Base-by-base conservation (phyloP, 306 rosid species). In the Castanea crenata region DNA sequence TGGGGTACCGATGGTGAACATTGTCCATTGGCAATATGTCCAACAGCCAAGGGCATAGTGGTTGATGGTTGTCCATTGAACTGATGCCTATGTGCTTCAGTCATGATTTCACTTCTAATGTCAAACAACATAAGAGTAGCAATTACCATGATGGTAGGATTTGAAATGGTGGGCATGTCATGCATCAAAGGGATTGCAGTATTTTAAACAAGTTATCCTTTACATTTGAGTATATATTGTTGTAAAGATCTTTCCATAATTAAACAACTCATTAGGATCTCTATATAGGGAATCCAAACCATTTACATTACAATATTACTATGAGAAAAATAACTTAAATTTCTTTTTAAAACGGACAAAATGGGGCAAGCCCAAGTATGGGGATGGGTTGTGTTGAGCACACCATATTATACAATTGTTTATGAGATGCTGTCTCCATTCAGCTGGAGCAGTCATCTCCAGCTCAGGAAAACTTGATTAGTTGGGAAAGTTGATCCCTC, bases 1-100 rank as follows among this genome's bases (percentile, higher is more conserved):
- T 93, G 98, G 98, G 97, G 97, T 32, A 88, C 67, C 20, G 73
- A 27, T 0, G 98, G 97, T 32, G 98, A 93, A 75, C 94, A 91
- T 76, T 93, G 98, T 75, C 83, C 87, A 6, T 69, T 91, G 2
- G 98, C 94, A 19, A 18, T 15, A 7, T 93, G 97, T 62, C 98
- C 98, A 51, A 91, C 92, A 5, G 94, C 97, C 5, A 91, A 88
- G 83, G 96, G 91, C 59, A 61, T 92, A 3, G 34, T 2, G 1
- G 84, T 80, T 21, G 86, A 70, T 49, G 90, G 86, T 69, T 92
- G 97, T 65, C 94, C 97, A 3, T 35, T 77, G 64, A 31, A 77
- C 78, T 81, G 59, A 78, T 55, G 27, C 73, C 55, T 55, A 11
- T 69, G 6, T 71, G 46, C 57, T 54, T 41, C 62, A 46, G 73